phyloP scores from a whole-genome alignment of 345 rosid species.

The Litchi chinensis region DNA sequence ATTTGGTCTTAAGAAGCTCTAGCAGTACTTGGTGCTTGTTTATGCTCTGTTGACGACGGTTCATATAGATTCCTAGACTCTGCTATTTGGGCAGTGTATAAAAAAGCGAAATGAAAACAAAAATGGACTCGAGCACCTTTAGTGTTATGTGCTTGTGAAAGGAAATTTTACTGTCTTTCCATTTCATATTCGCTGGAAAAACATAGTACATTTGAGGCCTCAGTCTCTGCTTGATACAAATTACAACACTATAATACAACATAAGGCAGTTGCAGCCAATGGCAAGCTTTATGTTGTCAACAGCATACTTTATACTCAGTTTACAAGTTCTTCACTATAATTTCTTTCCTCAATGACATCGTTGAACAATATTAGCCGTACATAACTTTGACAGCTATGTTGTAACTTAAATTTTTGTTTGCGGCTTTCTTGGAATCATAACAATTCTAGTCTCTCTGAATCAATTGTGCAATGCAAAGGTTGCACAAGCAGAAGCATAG shows the following conservation, averaged over 20 bases:
- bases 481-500: background rate
- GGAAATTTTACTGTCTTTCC: background rate
- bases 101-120: background rate
- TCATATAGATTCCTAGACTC: background rate
- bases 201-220: background rate
- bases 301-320: background rate
- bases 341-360: background rate
- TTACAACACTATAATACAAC: background rate
- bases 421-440: background rate
- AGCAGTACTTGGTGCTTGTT: background rate
- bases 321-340: background rate
- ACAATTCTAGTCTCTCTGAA: background rate
- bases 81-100: background rate
- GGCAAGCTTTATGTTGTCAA: background rate
- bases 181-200: background rate
- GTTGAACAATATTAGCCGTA: background rate
- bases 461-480: background rate
- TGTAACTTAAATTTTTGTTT: background rate
- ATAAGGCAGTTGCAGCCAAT: background rate
- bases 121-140: background rate
- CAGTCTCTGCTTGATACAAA: background rate
- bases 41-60: no score
- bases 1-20: background rate
- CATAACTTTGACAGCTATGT: background rate
- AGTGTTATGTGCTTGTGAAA: background rate